Evolutionary conservation across 257 asterid genomes (phyloP).

Genomic region (Solanum appendiculatum): DNA sequence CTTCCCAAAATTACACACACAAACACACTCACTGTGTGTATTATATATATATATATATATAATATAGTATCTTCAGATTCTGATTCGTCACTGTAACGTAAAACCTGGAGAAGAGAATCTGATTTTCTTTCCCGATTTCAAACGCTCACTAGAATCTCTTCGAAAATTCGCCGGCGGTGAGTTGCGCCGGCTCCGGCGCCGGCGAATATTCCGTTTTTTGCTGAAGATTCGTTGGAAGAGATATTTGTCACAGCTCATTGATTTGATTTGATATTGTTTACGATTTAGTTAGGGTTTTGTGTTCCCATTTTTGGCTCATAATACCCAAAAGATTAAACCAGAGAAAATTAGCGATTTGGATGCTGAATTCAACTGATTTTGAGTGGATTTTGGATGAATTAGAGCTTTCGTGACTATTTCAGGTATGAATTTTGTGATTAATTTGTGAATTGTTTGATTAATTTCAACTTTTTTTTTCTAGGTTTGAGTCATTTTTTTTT

Average conservation of each 20-base stretch:
- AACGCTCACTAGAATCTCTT: not conserved
- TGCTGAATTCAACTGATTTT: not conserved
- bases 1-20: conserved; percentile 8
- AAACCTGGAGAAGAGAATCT: conserved; percentile 21
- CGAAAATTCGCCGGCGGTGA: not conserved
- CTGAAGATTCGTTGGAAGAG: not conserved
- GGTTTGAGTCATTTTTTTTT: not conserved
- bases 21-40: not conserved
- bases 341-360: not conserved
- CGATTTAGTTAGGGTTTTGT: not conserved
- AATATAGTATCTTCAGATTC: not conserved
- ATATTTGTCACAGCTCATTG: not conserved
- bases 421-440: not conserved
- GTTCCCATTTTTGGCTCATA: not conserved
- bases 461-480: not conserved
- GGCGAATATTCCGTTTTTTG: not conserved
- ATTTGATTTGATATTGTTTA: not conserved
- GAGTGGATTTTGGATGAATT: not conserved
- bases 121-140: not conserved
- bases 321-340: too few relatives aligned
- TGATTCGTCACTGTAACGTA: conserved; percentile 6
- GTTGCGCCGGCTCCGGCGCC: not conserved
- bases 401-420: not conserved
- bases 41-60: not conserved
- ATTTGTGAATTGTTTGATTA: not conserved